Conservation (phyloP, 352 stramenopile species). For the Globisporangium echinulatum region DNA sequence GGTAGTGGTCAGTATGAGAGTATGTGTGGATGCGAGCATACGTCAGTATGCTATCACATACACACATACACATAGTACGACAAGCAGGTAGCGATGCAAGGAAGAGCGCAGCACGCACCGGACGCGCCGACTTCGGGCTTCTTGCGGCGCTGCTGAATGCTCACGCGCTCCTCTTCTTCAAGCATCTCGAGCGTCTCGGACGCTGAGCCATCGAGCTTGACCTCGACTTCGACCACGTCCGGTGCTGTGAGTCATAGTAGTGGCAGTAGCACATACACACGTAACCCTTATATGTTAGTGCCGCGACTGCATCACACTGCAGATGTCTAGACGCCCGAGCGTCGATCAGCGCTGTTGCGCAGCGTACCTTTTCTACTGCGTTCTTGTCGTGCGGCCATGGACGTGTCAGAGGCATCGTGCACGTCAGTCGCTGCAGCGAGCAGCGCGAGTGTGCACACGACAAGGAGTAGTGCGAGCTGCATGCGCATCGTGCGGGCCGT, state of each 20-base stretch:
- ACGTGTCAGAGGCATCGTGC: not conserved
- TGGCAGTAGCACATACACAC: not conserved
- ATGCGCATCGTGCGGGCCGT: too few species aligned
- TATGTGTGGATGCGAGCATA: too few species aligned
- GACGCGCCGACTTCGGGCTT: conserved; percentile 12
- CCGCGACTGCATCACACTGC: too few species aligned
- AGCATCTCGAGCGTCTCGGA: conserved; percentile 16
- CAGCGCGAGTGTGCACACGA: not conserved
- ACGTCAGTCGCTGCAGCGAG: not conserved
- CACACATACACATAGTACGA: not conserved
- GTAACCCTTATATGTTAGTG: not conserved
- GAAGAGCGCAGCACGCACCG: not conserved
- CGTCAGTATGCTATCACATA: too few species aligned
- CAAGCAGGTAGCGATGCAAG: not conserved
- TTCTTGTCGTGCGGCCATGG: not conserved
- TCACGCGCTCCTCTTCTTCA: conserved; percentile 13
- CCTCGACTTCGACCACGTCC: conserved; percentile 6
- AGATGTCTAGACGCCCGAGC: too few species aligned
- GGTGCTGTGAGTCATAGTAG: not conserved
- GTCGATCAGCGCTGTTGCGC: not conserved
- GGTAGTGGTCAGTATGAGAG: not conserved
- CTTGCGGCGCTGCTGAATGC: conserved; percentile 6
- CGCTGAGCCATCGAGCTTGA: conserved; percentile 6
- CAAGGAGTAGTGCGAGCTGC: too few species aligned
- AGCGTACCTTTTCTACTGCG: not conserved